These are phyloP conservation scores for Diaporthe batatas DNA, from an alignment of 2,329 filamentous ascomycete genomes.

Conservation along the genomic window DNA sequence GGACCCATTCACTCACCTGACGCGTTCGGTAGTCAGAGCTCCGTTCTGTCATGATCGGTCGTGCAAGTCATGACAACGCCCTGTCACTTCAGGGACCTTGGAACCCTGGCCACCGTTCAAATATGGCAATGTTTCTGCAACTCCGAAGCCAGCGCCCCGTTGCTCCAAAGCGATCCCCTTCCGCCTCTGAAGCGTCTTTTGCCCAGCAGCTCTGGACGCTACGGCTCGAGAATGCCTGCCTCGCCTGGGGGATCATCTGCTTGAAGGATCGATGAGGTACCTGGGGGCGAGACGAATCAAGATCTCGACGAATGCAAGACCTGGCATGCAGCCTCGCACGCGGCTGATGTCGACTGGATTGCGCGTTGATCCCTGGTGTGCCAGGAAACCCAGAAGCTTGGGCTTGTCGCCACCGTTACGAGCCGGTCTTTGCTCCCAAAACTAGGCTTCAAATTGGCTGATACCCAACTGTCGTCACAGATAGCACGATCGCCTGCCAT, in stretches of 20 bases:
- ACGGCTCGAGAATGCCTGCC: conserved; percentile 30
- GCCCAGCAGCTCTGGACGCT: conserved; percentile 1
- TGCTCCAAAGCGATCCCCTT: conserved; percentile 23
- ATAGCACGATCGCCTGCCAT: not conserved
- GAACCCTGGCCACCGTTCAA: conserved; percentile 18
- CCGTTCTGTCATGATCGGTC: conserved; percentile 29
- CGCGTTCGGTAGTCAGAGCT: conserved; percentile 29
- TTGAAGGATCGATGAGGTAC: not conserved
- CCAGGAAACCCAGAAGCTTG: not conserved
- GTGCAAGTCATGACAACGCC: conserved; percentile 28
- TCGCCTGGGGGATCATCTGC: not conserved
- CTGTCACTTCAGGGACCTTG: conserved; percentile 4
- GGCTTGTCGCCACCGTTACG: conserved; percentile 6
- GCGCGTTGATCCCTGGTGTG: not conserved
- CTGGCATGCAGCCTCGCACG: not conserved
- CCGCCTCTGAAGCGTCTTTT: conserved; percentile 26
- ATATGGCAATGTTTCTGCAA: conserved; percentile 28
- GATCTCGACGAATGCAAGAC: not conserved
- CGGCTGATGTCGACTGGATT: not conserved
- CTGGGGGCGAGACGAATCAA: not conserved
- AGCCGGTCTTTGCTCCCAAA: not conserved
- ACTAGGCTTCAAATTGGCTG: not conserved
- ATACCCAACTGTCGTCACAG: not conserved
- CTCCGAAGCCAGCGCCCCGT: conserved; percentile 8
- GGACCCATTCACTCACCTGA: conserved; percentile 32